Evolutionary conservation across 2,329 filamentous ascomycete genomes (phyloP).

Genomic region (Cyphellophora europaea): DNA sequence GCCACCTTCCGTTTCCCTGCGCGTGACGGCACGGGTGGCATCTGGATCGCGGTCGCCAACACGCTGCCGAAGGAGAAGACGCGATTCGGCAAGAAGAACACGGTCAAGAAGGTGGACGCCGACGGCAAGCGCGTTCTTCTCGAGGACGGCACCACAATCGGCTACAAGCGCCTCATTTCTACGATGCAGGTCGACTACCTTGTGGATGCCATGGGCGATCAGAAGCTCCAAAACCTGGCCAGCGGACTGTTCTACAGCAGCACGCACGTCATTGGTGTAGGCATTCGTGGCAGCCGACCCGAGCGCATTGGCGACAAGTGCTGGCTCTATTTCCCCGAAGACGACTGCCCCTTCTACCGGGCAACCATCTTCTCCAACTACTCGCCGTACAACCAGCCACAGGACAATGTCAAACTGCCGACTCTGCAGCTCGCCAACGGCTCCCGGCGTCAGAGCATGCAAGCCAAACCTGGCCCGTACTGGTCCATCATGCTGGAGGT

Average conservation of each 20-base stretch:
- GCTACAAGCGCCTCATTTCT: constrained; percentile 85
- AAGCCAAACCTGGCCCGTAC: constrained; percentile 82
- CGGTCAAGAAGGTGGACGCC: constrained; percentile 79
- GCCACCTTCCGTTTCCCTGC: constrained; percentile 98
- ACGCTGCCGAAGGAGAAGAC: constrained; percentile 89
- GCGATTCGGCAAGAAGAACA: constrained; percentile 74
- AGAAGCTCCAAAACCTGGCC: constrained; percentile 71
- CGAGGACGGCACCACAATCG: constrained; percentile 75
- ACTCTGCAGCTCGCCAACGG: constrained; percentile 81
- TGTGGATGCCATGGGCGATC: constrained; percentile 76
- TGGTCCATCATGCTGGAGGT: constrained; percentile 99
- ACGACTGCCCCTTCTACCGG: constrained; percentile 98
- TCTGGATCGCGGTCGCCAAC: constrained; percentile 95
- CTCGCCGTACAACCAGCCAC: constrained; percentile 94
- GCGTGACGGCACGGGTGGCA: constrained; percentile 88
- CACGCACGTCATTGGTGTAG: constrained; percentile 94
- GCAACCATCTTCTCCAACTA: constrained; percentile 99
- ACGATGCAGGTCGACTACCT: constrained; percentile 94
- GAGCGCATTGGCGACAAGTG: constrained; percentile 99
- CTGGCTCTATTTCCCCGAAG: constrained; percentile 99
- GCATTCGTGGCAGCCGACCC: constrained; percentile 81
- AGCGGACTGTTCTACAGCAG: constrained; percentile 95
- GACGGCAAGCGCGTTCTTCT: constrained; percentile 74
- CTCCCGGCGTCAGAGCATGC: constrained; percentile 62
- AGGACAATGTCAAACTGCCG: constrained; percentile 70